Percentiles rank a stretch among this genome's conserved stretches.
These are phyloP conservation scores for Vitellaria paradoxa DNA, from an alignment of 179 eudicot species.

Conservation along the genomic window DNA sequence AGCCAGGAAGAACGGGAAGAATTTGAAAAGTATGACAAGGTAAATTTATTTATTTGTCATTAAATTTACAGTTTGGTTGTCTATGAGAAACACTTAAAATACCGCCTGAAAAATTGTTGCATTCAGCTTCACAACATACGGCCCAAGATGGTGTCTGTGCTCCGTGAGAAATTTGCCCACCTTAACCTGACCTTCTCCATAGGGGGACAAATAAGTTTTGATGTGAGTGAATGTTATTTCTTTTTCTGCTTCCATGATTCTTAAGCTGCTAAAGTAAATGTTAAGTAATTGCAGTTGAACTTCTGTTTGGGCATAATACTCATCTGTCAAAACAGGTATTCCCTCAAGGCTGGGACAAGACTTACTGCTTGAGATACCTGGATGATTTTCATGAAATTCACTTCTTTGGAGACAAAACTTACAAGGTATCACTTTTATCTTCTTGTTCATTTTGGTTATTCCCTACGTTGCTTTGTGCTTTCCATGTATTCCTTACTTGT, in stretches of 20 bases:
- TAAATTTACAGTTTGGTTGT: neutral
- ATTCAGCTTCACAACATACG: conserved; percentile 76
- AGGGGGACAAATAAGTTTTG: conserved; percentile 97
- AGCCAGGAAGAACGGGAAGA: conserved; percentile 97
- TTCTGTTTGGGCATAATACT: conserved; percentile 8
- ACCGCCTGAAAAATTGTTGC: conserved; percentile 3
- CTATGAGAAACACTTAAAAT: neutral
- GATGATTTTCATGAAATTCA: conserved; percentile 76
- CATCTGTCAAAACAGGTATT: conserved; percentile 51
- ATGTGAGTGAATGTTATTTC: conserved; percentile 48
- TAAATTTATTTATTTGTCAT: conserved; percentile 11
- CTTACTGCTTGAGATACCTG: conserved; percentile 78
- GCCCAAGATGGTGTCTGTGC: conserved; percentile 73
- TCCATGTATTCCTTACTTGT: neutral
- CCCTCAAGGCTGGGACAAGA: conserved; percentile 97
- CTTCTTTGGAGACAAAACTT: conserved; percentile 97
- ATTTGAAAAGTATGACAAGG: conserved; percentile 95
- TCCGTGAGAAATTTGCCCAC: conserved; percentile 86
- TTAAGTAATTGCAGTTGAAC: neutral
- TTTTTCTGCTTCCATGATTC: neutral
- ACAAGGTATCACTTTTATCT: conserved; percentile 50
- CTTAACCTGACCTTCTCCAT: conserved; percentile 81
- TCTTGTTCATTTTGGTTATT: neutral
- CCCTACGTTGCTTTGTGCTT: neutral
- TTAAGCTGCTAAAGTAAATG: neutral